Evolutionary conservation across 352 stramenopile species (phyloP), one percentile per base, ranked within the genome.

Genomic region (Pythium plurisporium): DNA sequence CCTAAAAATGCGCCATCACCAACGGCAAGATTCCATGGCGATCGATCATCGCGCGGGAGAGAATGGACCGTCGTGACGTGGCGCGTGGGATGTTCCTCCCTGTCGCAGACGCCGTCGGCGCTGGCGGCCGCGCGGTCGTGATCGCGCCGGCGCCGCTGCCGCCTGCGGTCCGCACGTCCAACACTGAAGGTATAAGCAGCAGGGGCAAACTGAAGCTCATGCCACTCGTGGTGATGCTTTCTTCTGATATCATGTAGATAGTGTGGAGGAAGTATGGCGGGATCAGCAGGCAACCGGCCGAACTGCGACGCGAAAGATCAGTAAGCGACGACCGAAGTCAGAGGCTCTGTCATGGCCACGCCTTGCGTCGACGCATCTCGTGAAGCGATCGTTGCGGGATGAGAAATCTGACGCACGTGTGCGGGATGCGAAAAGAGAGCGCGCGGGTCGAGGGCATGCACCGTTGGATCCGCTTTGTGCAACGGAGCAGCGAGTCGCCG

Each of bases 131-230:
- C 26, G n/a, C 36, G 9, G 15, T 52, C 29, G 37, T 63, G 19
- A 57, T 63, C 55, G 46, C 11, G 19, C 55, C 55, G 2, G 14
- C 55, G 27, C 27, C 55, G 11, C 12, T 62, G 10, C 26, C 33
- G 17, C 7, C 34, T 1, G 25, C 15, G 34, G 11, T 14, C 7
- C 36, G 20, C 25, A 19, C 37, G 14, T 30, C 45, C 14, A 2
- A 19, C 27, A 22, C 27, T 1, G 19, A 41, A 19, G 50, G 50
- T 58, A 25, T 20, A 19, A 12, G 4, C 20, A 10, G 15, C 10
- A 31, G 5, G n/a, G 23, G 15, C 29, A 47, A 33, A 5, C 22
- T 31, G 40, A 29, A 23, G 23, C n/a, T n/a, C n/a, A n/a, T n/a
- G n/a, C n/a, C n/a, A n/a, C n/a, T n/a, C n/a, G n/a, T n/a, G n/a